Evolutionary conservation across 306 rosid species (phyloP), one percentile per base, ranked within the genome.

Genomic region (Dalbergia oliveri): DNA sequence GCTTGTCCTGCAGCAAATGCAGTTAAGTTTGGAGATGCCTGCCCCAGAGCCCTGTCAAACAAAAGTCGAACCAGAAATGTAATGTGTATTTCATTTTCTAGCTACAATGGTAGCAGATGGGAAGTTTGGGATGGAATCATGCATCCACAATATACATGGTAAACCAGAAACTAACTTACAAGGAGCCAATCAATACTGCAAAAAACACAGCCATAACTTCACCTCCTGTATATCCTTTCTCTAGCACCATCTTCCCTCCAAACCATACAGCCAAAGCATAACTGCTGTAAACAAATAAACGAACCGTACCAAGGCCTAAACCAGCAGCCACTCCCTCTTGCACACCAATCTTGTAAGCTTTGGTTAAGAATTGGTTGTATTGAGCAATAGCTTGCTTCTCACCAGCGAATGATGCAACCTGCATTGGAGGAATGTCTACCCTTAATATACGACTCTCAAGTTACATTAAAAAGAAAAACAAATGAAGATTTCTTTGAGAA

Each of bases 361-460:
- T 82, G 41, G 13, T 78, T 44, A 93, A 88, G 81, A 66, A 89
- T 74, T 86, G 81, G 47, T 81, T 81, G 79, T 89, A 93, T 59
- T 66, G 82, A 75, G 79, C 44, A 77, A 85, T 88, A 37, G 96
- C 95, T 81, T 88, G 88, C 75, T 82, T 86, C 90, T 90, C 97
- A 0, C 96, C 95, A 0, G 96, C 90, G 75, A 93, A 93, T 34
- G 97, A 90, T 51, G 91, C 96, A 57, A 93, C 97, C 97, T 92
- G 73, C 58, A 63, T 58, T 54, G 67, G 23, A 71, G 54, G 5
- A 69, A 69, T 80, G 9, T 51, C 31, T 51, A 72, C 67, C 44
- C 80, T 75, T 70, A 37, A 63, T 54, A 5, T 31, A 19, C 21
- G 57, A 23, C 33, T 34, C 65, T 41, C 26, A n/a, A 11, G 44